phyloP scores from a whole-genome alignment of 805 yeast species.

The Wickerhamomyces alni region DNA sequence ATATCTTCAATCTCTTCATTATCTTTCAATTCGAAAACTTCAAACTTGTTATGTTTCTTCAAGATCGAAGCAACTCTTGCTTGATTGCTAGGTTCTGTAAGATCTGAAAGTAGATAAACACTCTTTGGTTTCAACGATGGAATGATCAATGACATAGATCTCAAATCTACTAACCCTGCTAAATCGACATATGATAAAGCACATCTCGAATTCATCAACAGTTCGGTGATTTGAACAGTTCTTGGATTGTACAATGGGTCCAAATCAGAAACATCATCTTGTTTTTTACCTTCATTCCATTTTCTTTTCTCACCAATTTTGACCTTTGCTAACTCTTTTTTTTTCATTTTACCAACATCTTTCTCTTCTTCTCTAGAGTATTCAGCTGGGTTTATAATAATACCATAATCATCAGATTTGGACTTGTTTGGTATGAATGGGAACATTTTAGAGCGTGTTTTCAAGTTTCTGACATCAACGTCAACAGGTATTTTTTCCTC shows the following conservation, averaged over 20 bases:
- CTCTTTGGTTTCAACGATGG: slow-evolving; percentile 76
- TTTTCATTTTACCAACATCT: slow-evolving; percentile 26
- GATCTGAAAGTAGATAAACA: slow-evolving; percentile 51
- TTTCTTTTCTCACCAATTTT: slow-evolving; percentile 29
- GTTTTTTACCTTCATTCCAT: slow-evolving; percentile 34
- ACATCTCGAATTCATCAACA: slow-evolving; percentile 52
- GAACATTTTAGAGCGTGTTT: slow-evolving; percentile 51
- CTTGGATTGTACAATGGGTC: slow-evolving; percentile 51
- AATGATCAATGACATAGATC: slow-evolving; percentile 74
- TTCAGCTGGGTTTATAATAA: slow-evolving; percentile 58
- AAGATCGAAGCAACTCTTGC: slow-evolving; percentile 12
- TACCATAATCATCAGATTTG: slow-evolving; percentile 86
- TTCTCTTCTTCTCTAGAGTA: slow-evolving; percentile 49
- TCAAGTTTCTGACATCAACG: slow-evolving; percentile 25
- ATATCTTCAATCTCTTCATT: slow-evolving; percentile 44
- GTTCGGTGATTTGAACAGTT: slow-evolving; percentile 29
- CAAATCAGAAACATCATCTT: slow-evolving; percentile 45
- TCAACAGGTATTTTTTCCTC: slow-evolving; percentile 29
- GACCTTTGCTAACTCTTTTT: slow-evolving; percentile 21
- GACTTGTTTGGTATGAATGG: slow-evolving; percentile 59
- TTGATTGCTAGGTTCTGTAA: slow-evolving; percentile 21
- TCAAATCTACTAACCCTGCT: slow-evolving; percentile 75
- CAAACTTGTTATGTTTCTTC: slow-evolving; percentile 24
- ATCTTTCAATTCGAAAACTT: slow-evolving; percentile 24
- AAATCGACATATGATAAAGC: slow-evolving; percentile 73